Base-by-base conservation (phyloP, 2,329 filamentous ascomycete species). In the Colletotrichum zoysiae region DNA sequence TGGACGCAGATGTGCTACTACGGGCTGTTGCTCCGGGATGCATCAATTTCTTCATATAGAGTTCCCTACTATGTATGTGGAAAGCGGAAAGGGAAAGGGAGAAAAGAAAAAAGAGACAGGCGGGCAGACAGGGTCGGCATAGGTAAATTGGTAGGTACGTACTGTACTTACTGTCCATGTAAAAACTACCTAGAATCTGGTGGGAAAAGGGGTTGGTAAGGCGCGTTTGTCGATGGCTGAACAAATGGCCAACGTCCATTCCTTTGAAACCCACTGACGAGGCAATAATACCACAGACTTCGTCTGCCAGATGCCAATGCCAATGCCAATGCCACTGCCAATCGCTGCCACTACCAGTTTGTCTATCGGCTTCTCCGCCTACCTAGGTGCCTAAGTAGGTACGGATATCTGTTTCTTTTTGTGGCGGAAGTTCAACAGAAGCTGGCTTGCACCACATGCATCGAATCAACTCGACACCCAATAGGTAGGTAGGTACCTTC, bases 201-300 rank as follows among this genome's bases (percentile, higher is more conserved):
- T 12, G 60, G 33, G 18, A 62, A 62, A 62, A n/a, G 60, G 60
- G 46, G 60, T 26, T 35, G 33, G 44, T 11, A n/a, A 63, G 60
- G 60, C 46, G 60, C 42, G 60, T 20, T 30, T 51, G 60, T 63
- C 8, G 2, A 63, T 38, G 46, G 59, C 59, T 56, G 33, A 40
- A 23, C 55, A 57, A 20, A 57, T 57, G 55, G 55, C 12, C 55
- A 57, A 57, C 55, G 35, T 40, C 55, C 35, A 62, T 40, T 62
- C 14, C 59, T 40, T 23, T 14, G 59, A 48, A 40, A 38, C 59
- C 44, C 65, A 71, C 68, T 68, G 68, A 64, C 65, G 35, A 46
- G 40, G 23, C n/a, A 42, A 14, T 40, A 53, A 14, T 40, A 53
- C 38, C 38, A 61, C 56, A 70, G 68, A 57, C 68, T 40, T 23